A percentile compares a stretch with the other conserved stretches of the same genome.
phyloP scores from a whole-genome alignment of 2,329 filamentous ascomycete species.

The Sarocladiaceae sp. region DNA sequence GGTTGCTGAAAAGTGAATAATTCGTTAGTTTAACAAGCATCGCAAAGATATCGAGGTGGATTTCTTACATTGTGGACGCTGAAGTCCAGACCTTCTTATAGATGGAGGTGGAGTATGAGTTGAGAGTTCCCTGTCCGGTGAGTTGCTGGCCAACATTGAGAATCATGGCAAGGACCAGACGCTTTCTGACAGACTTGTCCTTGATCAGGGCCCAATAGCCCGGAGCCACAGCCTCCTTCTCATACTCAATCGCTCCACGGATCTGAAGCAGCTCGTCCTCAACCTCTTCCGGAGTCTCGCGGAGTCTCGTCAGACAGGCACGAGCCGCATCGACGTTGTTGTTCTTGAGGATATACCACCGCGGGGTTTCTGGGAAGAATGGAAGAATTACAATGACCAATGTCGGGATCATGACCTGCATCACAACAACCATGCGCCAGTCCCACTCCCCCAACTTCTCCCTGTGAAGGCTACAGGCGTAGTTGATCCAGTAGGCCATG shows the following conservation, averaged over 20 bases:
- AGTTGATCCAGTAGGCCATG: slow-evolving; percentile 52
- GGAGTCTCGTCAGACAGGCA: slow-evolving; percentile 52
- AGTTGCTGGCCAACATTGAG: slow-evolving; percentile 70
- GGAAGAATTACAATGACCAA: slow-evolving; percentile 59
- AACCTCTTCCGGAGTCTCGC: slow-evolving; percentile 60
- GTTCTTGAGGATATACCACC: slow-evolving; percentile 62
- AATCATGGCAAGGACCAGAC: slow-evolving; percentile 59
- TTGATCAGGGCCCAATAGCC: slow-evolving; percentile 65
- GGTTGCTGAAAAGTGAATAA: slow-evolving; percentile 30
- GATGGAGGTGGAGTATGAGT: slow-evolving; percentile 69
- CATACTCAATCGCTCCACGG: slow-evolving; percentile 65
- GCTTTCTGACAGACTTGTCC: slow-evolving; percentile 63
- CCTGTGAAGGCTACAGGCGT: slow-evolving; percentile 53
- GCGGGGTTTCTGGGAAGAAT: slow-evolving; percentile 63
- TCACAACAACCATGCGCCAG: slow-evolving; percentile 69
- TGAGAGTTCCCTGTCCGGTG: slow-evolving; percentile 68
- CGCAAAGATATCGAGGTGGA: not conserved
- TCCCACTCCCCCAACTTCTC: slow-evolving; percentile 63
- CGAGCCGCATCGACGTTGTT: slow-evolving; percentile 58
- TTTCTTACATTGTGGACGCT: slow-evolving; percentile 43
- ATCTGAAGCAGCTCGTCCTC: slow-evolving; percentile 63
- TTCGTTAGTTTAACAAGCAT: not conserved
- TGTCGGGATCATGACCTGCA: slow-evolving; percentile 64
- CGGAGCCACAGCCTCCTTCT: slow-evolving; percentile 60
- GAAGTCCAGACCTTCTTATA: slow-evolving; percentile 66